Percentiles rank a stretch among this genome's conserved stretches.
Conservation (phyloP, 2,329 filamentous ascomycete genomes). For the Fragosphaeria purpurea region DNA sequence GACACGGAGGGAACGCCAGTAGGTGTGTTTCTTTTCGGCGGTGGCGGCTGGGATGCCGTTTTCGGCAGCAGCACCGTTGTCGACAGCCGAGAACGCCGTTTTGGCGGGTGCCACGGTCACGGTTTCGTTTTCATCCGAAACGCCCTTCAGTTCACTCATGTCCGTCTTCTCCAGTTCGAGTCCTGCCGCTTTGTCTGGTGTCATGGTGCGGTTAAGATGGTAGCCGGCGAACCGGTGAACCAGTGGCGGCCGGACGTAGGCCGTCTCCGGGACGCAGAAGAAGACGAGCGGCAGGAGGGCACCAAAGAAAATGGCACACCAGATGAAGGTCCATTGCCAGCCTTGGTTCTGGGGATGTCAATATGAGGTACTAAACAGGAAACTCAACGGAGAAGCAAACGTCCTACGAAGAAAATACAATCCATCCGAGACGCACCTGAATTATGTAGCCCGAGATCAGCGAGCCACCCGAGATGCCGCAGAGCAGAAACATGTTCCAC, state of each 20-base stretch:
- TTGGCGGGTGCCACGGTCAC: background rate
- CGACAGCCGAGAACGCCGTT: background rate
- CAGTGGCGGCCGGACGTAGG: slow-evolving; percentile 22
- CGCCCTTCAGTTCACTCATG: too few relatives aligned
- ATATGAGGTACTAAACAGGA: background rate
- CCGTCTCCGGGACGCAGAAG: slow-evolving; percentile 41
- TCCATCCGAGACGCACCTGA: slow-evolving; percentile 12
- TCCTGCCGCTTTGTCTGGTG: slow-evolving; percentile 2
- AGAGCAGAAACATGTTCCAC: slow-evolving; percentile 30
- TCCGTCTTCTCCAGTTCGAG: slow-evolving; percentile 6
- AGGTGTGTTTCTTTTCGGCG: slow-evolving; percentile 23
- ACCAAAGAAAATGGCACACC: slow-evolving; percentile 35
- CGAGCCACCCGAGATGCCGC: slow-evolving; percentile 30
- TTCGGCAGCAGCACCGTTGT: background rate
- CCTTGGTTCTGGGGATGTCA: slow-evolving; percentile 19
- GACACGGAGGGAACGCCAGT: slow-evolving; percentile 22
- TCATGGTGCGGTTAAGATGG: slow-evolving; percentile 1
- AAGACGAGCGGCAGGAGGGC: slow-evolving; percentile 32
- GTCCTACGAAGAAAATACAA: too few relatives aligned
- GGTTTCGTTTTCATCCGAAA: too few relatives aligned
- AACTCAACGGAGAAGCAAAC: background rate
- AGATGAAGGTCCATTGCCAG: slow-evolving; percentile 36
- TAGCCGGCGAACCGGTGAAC: slow-evolving; percentile 3
- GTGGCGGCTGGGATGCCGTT: background rate
- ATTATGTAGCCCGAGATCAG: slow-evolving; percentile 32